Evolutionary conservation across 768 basidiomycete species (phyloP), one percentile per base, ranked within the genome.

Genomic region (Termitomyces sp.): DNA sequence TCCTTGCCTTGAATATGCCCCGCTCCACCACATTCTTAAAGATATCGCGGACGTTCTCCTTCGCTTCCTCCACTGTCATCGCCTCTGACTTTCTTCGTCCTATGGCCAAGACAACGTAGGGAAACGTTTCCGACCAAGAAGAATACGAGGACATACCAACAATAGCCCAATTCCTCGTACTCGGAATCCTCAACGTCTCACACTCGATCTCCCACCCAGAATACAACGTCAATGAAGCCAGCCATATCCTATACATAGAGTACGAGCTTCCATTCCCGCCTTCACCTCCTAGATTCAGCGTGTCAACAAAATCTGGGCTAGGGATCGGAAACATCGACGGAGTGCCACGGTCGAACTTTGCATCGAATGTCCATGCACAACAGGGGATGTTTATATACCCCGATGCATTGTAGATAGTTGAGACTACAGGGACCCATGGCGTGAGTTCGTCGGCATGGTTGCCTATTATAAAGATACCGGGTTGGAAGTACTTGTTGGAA

Each of bases 371-470:
- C 88, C 90, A 89, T n/a, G 88, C 74, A 71, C 95, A 98, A 68
- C 96, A 98, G 0, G 96, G 96, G 55, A 98, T 92, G 5, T 81
- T 88, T 45, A 92, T 70, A 64, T 90, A 90, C 5, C 89, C 90
- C 0, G 84, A 81, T 0, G 85, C 82, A 4, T 68, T 64, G 34
- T 79, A 72, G 15, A 87, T 62, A 0, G 87, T 85, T 0, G 94
- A 82, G 5, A 97, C 73, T 1, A 97, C 80, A 0, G 96, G 92
- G 0, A 94, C 70, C 95, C 95, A 98, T 0, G 96, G 96, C 24
- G 95, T 95, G 18, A 98, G 77, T 64, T 98, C 96, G 73, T 98
- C 96, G 0, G 95, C 90, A 70, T 98, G 96, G 73, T 98, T 98
- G 9, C 91, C 94, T 51, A 98, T 89, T 57, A 98, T 72, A 72